Conservation (phyloP, 805 yeast species). For the Gaillardinia entomophila region DNA sequence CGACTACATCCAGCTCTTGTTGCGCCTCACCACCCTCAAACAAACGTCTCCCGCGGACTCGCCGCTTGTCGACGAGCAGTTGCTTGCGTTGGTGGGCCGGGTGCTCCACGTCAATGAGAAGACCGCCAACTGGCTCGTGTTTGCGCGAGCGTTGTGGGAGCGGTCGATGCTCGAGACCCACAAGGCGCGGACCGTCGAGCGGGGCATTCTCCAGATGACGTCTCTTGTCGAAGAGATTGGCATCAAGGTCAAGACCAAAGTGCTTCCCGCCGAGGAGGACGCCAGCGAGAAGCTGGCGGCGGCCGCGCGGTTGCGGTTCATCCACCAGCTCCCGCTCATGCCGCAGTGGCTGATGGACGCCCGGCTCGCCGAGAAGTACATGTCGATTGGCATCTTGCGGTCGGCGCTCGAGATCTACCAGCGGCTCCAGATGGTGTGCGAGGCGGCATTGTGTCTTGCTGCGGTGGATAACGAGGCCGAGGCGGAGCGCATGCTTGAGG, state of each 20-base stretch:
- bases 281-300: constrained; percentile 28
- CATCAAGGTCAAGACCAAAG: constrained; percentile 50
- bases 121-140: constrained; percentile 66
- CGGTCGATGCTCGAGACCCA: constrained; percentile 78
- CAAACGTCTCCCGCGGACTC: constrained; percentile 70
- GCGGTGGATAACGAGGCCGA: constrained; percentile 68
- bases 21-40: constrained; percentile 57
- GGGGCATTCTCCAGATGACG: constrained; percentile 92
- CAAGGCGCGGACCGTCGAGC: constrained; percentile 80
- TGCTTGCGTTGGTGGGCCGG: constrained; percentile 70
- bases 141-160: constrained; percentile 82
- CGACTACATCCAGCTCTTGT: constrained; percentile 69
- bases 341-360: constrained; percentile 86
- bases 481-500: constrained; percentile 56
- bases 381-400: constrained; percentile 77
- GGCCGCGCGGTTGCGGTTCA: constrained; percentile 55
- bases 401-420: constrained; percentile 89
- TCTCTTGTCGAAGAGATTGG: constrained; percentile 87
- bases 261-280: constrained; percentile 40
- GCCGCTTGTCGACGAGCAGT: constrained; percentile 72
- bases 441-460: constrained; percentile 87
- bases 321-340: constrained; percentile 69
- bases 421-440: constrained; percentile 67
- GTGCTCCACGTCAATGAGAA: constrained; percentile 46
- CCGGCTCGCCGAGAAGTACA: constrained; percentile 75